phyloP scores from a whole-genome alignment of 2,329 filamentous ascomycete species.

The Aspergillus sp. region DNA sequence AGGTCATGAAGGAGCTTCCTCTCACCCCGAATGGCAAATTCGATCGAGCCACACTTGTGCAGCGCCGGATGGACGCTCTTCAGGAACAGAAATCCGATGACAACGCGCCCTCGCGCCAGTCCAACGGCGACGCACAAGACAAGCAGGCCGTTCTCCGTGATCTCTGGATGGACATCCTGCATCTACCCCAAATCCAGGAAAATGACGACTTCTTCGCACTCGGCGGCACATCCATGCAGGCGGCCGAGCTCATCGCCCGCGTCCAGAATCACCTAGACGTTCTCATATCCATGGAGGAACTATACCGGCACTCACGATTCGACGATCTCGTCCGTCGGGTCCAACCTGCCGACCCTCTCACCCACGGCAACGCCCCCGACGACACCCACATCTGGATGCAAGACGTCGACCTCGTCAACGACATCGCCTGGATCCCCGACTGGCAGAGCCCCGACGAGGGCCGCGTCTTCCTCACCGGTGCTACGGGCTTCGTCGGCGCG shows the following conservation, averaged over 20 bases:
- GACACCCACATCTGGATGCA: background rate
- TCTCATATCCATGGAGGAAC: conserved; percentile 2
- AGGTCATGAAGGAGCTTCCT: conserved; percentile 63
- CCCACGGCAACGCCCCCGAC: background rate
- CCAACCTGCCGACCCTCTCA: background rate
- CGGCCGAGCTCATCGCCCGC: conserved; percentile 1
- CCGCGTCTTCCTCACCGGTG: conserved; percentile 9
- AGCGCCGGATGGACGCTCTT: background rate
- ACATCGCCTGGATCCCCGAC: background rate
- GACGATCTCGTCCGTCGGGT: background rate
- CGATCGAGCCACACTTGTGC: conserved; percentile 15
- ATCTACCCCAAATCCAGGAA: background rate
- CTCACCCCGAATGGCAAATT: conserved; percentile 72
- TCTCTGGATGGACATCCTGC: conserved; percentile 1
- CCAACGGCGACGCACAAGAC: background rate
- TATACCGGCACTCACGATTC: conserved; percentile 1
- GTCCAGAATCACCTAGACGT: background rate
- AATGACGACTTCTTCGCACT: conserved; percentile 6
- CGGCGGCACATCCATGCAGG: conserved; percentile 7
- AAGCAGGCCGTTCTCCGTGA: background rate
- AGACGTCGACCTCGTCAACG: conserved; percentile 4
- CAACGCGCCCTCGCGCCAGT: background rate
- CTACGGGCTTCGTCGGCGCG: conserved; percentile 8
- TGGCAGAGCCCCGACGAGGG: conserved; percentile 8
- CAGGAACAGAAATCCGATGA: background rate